Percentiles rank a stretch among this genome's conserved stretches.
phyloP scores from a whole-genome alignment of 2,329 filamentous ascomycete species.

The Xylaria sp. region DNA sequence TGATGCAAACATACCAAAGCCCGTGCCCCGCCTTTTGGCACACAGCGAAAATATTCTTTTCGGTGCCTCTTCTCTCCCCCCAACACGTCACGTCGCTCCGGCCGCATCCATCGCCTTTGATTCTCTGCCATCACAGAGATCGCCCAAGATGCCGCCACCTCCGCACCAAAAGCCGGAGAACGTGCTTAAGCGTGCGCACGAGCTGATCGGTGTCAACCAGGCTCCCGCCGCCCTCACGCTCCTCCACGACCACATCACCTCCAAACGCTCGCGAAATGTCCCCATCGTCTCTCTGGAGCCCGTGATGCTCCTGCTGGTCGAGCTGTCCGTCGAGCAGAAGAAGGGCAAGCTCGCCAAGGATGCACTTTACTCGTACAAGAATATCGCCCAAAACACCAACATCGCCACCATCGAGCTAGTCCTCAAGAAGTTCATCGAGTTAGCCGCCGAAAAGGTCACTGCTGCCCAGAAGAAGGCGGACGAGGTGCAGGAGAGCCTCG shows the following conservation, averaged over 20 bases:
- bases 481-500: conserved; percentile 88
- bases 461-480: conserved; percentile 96
- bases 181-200: conserved; percentile 97
- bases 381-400: conserved; percentile 99
- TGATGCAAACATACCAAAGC: conserved; percentile 39
- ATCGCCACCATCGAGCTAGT: conserved; percentile 98
- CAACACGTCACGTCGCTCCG: conserved; percentile 35
- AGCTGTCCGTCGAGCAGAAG: conserved; percentile 95
- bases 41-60: conserved; percentile 47
- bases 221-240: conserved; percentile 89
- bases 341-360: conserved; percentile 99
- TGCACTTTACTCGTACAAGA: conserved; percentile 99
- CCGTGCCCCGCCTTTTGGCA: conserved; percentile 42
- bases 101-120: conserved; percentile 45
- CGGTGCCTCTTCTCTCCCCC: conserved; percentile 37
- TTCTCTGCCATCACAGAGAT: conserved; percentile 46
- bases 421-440: conserved; percentile 96
- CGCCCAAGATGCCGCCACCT: conserved; percentile 79
- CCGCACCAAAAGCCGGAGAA: conserved; percentile 98
- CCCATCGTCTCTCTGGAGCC: conserved; percentile 96
- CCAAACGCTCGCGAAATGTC: conserved; percentile 96
- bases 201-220: conserved; percentile 98
- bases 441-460: conserved; percentile 95
- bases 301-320: conserved; percentile 97
- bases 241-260: conserved; percentile 99